Evolutionary conservation across 2,329 filamentous ascomycete genomes (phyloP).

Genomic region (Fusarium sp.): DNA sequence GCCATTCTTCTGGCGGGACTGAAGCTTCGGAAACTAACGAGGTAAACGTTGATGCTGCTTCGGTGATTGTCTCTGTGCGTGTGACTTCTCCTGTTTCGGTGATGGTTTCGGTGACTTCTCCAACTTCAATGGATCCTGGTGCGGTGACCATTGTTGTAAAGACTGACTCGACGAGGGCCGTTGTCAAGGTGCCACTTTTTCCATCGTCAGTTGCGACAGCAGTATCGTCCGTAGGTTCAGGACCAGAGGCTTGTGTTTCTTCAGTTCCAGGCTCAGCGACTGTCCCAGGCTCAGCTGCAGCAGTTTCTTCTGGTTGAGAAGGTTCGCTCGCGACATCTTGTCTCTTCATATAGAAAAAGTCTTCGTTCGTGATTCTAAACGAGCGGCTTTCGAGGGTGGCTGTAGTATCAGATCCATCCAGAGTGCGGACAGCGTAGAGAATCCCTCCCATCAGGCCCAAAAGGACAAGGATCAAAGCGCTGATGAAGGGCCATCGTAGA

Average conservation of each 20-base stretch:
- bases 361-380: background rate
- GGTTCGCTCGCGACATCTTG: constrained; percentile 9
- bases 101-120: background rate
- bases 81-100: constrained; percentile 12
- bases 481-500: constrained; percentile 32
- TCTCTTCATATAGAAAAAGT: constrained; percentile 17
- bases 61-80: background rate
- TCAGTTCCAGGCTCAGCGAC: background rate
- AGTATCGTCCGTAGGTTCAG: background rate
- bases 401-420: constrained; percentile 20
- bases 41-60: background rate
- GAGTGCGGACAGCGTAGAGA: constrained; percentile 16
- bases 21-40: background rate
- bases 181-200: constrained; percentile 13
- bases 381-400: constrained; percentile 20
- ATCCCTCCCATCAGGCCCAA: constrained; percentile 16
- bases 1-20: background rate
- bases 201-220: background rate
- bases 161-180: constrained; percentile 21
- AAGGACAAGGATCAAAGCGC: constrained; percentile 13
- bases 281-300: background rate
- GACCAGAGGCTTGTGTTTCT: background rate
- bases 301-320: background rate
- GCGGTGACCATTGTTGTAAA: constrained; percentile 24
- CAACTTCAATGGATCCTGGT: constrained; percentile 5